Base-by-base conservation (phyloP, 495 filamentous ascomycete species). In the Immersiella caudata region DNA sequence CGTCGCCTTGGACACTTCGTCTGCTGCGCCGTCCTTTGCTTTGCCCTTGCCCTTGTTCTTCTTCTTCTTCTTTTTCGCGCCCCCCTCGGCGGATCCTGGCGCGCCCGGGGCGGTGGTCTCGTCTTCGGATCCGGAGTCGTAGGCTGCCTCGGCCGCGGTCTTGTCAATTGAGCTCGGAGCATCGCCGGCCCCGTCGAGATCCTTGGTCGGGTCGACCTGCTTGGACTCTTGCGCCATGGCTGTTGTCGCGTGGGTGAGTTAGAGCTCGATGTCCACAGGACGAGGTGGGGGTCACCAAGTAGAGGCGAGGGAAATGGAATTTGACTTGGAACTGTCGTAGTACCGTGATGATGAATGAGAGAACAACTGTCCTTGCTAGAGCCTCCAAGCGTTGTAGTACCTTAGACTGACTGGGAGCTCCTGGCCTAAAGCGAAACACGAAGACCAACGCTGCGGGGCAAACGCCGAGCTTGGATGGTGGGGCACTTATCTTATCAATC, bases 21-120 rank as follows among this genome's bases (percentile, higher is more conserved):
- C 64, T 27, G 25, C 46, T 51, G 68, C 66, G 24, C 70, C 66
- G 66, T 87, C 83, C 73, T 50, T 49, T 46, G 59, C 52, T n/a
- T 59, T 59, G 8, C 26, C 61, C 61, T 84, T 84, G 66, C 79
- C 76, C 74, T 83, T 86, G 71, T 79, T 81, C 68, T 75, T 81
- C 64, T 83, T 83, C 51, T 73, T 77, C 74, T 85, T 85, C 70
- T 85, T 85, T 65, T 85, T 85, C 69, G 82, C 82, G 62, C 79
- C 81, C 58, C 80, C 82, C 12, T 70, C 77, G n/a, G 62, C 40
- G 33, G 74, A 63, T 8, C 64, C 66, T 6, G 68, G 40, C 5
- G 57, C 74, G 46, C 21, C 63, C 16, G 83, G 79, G 60, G 65
- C 71, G 36, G 67, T 72, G 5, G 76, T 77, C 51, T 84, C 83